A percentile compares a stretch with the other conserved stretches of the same genome.
These are phyloP conservation scores for Pythium rishiriense DNA, from an alignment of 352 stramenopile species.

Conservation along the genomic window DNA sequence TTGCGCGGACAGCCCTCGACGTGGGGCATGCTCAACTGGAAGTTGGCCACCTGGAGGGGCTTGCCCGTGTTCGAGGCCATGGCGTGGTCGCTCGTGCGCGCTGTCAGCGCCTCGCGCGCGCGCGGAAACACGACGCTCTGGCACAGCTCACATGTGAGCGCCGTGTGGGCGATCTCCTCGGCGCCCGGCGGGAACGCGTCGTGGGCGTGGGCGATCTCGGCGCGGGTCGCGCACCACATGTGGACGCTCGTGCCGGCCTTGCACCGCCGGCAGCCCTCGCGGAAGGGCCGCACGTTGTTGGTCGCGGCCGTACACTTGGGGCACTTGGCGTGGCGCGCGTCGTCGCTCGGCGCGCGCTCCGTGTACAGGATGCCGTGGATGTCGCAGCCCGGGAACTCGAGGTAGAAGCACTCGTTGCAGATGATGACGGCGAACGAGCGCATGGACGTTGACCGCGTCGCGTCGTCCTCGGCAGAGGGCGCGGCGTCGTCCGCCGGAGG, in stretches of 20 bases:
- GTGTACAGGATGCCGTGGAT: constrained; percentile 85
- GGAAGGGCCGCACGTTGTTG: constrained; percentile 82
- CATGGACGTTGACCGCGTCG: constrained; percentile 35
- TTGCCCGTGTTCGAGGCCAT: constrained; percentile 61
- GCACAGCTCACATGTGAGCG: constrained; percentile 73
- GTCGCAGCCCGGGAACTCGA: constrained; percentile 88
- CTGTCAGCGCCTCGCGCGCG: constrained; percentile 66
- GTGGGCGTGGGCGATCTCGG: constrained; percentile 67
- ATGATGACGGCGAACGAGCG: constrained; percentile 80
- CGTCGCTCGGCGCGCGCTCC: constrained; percentile 39
- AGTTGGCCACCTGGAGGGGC: constrained; percentile 76
- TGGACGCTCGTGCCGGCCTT: constrained; percentile 64
- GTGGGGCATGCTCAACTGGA: constrained; percentile 87
- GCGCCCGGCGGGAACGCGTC: constrained; percentile 57
- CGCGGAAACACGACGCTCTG: constrained; percentile 75
- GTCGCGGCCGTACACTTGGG: constrained; percentile 78
- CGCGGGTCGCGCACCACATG: constrained; percentile 73
- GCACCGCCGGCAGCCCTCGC: constrained; percentile 81
- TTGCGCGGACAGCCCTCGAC: constrained; percentile 81
- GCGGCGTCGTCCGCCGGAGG: background rate
- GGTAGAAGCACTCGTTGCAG: constrained; percentile 78
- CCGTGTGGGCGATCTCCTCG: constrained; percentile 79
- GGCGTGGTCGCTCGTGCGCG: constrained; percentile 46
- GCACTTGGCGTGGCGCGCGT: constrained; percentile 69
- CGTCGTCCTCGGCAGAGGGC: background rate